Conservation (phyloP, 805 yeast genomes). For the Yarrowia bubula region DNA sequence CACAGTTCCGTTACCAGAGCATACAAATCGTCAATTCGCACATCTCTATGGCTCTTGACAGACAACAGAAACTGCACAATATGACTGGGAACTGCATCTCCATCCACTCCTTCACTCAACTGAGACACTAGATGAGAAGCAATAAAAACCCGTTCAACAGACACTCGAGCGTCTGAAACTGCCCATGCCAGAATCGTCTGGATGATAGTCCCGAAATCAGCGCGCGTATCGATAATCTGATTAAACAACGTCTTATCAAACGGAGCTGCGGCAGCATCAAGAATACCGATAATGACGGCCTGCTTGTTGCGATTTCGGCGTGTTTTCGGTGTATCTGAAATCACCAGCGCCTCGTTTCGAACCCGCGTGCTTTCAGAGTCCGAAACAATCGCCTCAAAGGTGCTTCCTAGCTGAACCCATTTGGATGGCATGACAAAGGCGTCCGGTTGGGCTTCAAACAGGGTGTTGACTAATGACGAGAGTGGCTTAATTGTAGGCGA, state of each 20-base stretch:
- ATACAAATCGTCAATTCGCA: constrained; percentile 35
- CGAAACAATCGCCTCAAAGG: constrained; percentile 31
- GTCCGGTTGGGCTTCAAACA: constrained; percentile 34
- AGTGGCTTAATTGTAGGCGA: constrained; percentile 29
- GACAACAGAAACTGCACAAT: constrained; percentile 12
- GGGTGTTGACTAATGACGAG: constrained; percentile 32
- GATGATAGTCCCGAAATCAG: constrained; percentile 30
- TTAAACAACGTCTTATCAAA: not conserved
- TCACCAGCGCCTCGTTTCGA: constrained; percentile 33
- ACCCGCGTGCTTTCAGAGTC: constrained; percentile 30
- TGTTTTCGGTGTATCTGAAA: constrained; percentile 32
- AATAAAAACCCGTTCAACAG: constrained; percentile 32
- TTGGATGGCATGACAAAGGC: constrained; percentile 39
- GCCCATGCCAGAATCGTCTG: constrained; percentile 37
- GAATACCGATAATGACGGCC: not conserved
- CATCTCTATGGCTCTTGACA: not conserved
- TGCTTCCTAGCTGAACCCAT: constrained; percentile 36
- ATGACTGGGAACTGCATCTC: constrained; percentile 4
- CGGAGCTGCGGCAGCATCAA: not conserved
- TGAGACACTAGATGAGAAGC: constrained; percentile 31
- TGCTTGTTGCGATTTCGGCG: constrained; percentile 30
- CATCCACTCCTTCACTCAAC: constrained; percentile 3
- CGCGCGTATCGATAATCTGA: constrained; percentile 16
- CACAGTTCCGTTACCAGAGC: constrained; percentile 53
- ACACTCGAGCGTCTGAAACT: constrained; percentile 30